Base-by-base conservation (phyloP, 1,284 basidiomycete genomes). In the Omphalotus olearius region DNA sequence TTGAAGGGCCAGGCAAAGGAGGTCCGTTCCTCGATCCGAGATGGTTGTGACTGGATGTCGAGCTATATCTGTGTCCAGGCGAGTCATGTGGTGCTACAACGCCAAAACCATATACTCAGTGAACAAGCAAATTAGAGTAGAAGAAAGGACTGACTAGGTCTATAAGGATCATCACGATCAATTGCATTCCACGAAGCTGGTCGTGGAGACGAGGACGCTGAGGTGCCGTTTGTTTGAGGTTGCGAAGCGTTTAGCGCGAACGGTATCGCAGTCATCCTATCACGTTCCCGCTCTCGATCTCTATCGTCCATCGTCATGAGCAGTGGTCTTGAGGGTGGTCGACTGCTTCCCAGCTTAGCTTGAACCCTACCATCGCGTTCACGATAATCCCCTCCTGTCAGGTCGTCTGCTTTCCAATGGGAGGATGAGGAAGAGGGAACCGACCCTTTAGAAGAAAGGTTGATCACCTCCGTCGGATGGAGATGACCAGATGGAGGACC, bases 401-500 rank as follows among this genome's bases (percentile, higher is more conserved):
- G 16, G 40, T 53, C 54, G 14, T 56, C 53, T 30, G 38, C 45
- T 18, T 51, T 58, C 45, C 56, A 55, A 14, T 42, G 42, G 6
- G 49, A 40, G 14, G 49, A 33, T 17, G 45, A 17, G 11, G 25
- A 16, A 4, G 36, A 18, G 9, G 25, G 30, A n/a, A 33, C 14
- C 26, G 38, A 30, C 9, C 38, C 23, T 38, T 55, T 53, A 10
- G 43, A 40, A 13, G 45, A 55, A 37, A 52, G 51, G 43, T 54
- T 55, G 28, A 56, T 54, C 28, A 56, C 40, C 50, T 56, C 58
- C n/a, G 54, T 41, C 6, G 43, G 38, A 14, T 48, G 52, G 23
- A 39, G 57, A 14, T 14, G 50, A 18, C 52, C 43, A 38, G 51
- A 30, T 18, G 11, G 38, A 14, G 37, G 43, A 11, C 38, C 37